Evolutionary conservation across 495 filamentous ascomycete genomes (phyloP), one percentile per base, ranked within the genome.

Genomic region (Thermothielavioides terrestris): DNA sequence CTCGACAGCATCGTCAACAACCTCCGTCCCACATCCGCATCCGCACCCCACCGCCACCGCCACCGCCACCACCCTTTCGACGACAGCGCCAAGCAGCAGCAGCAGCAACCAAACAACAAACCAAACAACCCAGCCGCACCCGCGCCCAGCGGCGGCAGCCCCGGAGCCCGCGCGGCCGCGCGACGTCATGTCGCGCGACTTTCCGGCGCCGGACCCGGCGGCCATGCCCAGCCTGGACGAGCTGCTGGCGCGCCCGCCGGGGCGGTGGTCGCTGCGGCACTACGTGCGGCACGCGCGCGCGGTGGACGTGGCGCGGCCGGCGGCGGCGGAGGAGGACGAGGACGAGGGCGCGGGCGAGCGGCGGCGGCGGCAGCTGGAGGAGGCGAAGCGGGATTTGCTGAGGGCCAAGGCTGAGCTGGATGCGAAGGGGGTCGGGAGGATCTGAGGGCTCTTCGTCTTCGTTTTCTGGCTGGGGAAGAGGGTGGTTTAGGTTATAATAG

Each of bases 171-270:
- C 25, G 4, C 37, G 43, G 21, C 36, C 36, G 14, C 53, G 3
- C 21, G 64, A 67, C 31, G 25, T 52, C 21, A 38, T 67, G 49
- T 53, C 45, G 31, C 60, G 68, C 12, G 20, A 57, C 7, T 74
- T 64, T 46, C 52, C 58, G n/a, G n/a, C n/a, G n/a, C n/a, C n/a
- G 10, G 57, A 65, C 54, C 71, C 71, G 0, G 27, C 39, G 0
- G 35, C 50, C 3, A 66, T 72, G 40, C 43, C 68, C 15, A 63
- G 60, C 37, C 51, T 75, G 31, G 68, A 65, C 26, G 59, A 65
- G 50, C 60, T 72, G 34, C 65, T 75, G 14, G 62, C 68, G 6
- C 65, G 62, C 27, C 40, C 57, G 52, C 70, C 71, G 0, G 47
- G 49, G 31, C 64, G 60, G 53, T 62, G 61, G 46, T 65, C 66